Evolutionary conservation across 2,329 filamentous ascomycete species (phyloP), one percentile per base, ranked within the genome.

Genomic region (Ceratocystis diversiconidia): DNA sequence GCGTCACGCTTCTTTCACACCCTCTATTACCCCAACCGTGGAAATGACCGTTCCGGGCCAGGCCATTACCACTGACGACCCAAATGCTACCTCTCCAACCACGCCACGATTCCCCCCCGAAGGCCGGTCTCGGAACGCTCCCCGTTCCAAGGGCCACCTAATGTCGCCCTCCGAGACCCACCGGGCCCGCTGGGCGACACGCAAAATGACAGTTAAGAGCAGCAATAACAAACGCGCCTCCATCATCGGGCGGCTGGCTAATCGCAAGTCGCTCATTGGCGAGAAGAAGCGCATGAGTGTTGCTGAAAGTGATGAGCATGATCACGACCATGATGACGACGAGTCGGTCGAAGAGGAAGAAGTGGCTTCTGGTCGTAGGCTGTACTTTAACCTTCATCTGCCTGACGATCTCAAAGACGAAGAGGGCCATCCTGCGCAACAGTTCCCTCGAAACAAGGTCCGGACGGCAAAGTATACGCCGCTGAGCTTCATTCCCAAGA

Each of bases 381-480:
- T 96, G 68, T 97, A 87, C 77, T 94, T 97, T 80, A 96, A 96
- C 75, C 76, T 87, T 36, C 86, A 90, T 6, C 79, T 99, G 63
- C 91, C 94, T 0, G 78, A 81, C 55, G 82, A 86, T 28, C 82
- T 88, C 69, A 80, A 87, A 71, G 90, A 96, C 72, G 89, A 94
- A 68, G 85, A 95, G 60, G 94, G 92, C 44, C 81, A 84, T 67
- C 88, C 91, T 1, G 74, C 79, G 64, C 79, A 83, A 66, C 79
- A 83, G 25, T 99, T 87, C 75, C 82, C 89, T 61, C 82, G 92
- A 70, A 99, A 99, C 80, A 99, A 99, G 80, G 96, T 99, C 74
- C 84, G 95, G 71, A 99, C 94, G 2, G 90, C 94, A 67, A 99
- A 97, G 77, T 99, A 99, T 75, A 99, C 94, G 6, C 88, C 95